Evolutionary conservation across 208 protist species (phyloP), one percentile per base, ranked within the genome.

Genomic region (Porcisia hertigi): DNA sequence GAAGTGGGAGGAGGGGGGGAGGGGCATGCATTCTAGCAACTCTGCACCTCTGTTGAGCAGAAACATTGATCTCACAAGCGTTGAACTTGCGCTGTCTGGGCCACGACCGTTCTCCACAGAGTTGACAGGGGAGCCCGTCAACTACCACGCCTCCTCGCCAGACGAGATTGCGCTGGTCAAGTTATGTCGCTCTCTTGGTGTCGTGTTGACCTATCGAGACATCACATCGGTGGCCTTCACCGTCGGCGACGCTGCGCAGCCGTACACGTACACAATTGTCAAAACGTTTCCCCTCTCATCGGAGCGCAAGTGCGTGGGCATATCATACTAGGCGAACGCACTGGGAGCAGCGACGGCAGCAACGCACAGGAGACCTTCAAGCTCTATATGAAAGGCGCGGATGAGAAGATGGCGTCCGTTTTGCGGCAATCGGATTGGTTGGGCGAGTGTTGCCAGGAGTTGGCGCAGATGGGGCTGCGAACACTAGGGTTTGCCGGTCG

Each of bases 251-350:
- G 77, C 63, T 34, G 53, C 69, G 65, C 64, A 73, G 60, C 73
- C 69, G 64, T 74, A 80, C 83, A 73, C 69, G 36, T 99, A 93
- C 86, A 88, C 98, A n/a, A 94, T 99, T 43, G 73, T 99, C 30
- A 91, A 98, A 69, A 84, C 97, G 55, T 99, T 99, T 73, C 99
- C 98, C 34, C 99, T 99, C 83, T 99, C 97, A 30, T 99, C 98
- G 20, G 98, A 98, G 77, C 85, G 90, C 8, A 99, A 99, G 86
- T 88, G 98, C 47, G 99, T 99, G 99, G 98, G 98, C 39, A 99
- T 30, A 30, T 99, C 73, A 90, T 99, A 9, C 77, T 99, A 5
- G 81, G 92, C 60, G 86, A 97, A 49, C 49, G 73, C 49, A 67
- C 36, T 36, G 49, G 11, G 70, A 66, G 20, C 60, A 25, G 64